Evolutionary conservation across 106 monocot genomes (phyloP).

Genomic region (Apostasia shenzhenica): DNA sequence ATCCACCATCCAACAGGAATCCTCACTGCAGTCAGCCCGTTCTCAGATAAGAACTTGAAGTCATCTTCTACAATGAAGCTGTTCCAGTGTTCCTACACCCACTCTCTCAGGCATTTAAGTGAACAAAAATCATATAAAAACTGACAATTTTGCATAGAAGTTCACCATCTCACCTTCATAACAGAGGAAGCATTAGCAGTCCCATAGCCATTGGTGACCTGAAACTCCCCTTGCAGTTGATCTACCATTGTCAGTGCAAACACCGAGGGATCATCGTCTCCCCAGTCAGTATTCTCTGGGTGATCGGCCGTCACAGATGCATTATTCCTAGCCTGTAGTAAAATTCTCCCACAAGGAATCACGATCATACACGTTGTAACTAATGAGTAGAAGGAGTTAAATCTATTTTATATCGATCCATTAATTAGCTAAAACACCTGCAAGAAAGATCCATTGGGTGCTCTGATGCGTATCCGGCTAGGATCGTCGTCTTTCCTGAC

Average conservation of each 20-base stretch:
- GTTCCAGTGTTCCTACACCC: conserved; percentile 53
- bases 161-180: conserved; percentile 24
- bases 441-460: conserved; percentile 57
- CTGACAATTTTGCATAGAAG: not conserved
- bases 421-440: conserved; percentile 20
- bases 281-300: conserved; percentile 38
- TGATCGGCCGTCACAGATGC: conserved; percentile 43
- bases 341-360: too few species aligned
- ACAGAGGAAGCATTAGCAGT: conserved; percentile 23
- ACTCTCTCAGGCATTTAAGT: not conserved
- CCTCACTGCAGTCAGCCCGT: conserved; percentile 58
- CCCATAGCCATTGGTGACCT: conserved; percentile 66
- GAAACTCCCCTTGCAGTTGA: conserved; percentile 45
- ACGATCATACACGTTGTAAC: too few species aligned
- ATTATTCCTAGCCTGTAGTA: conserved; percentile 15
- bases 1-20: conserved; percentile 98
- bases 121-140: too few species aligned
- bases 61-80: conserved; percentile 64
- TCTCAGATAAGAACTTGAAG: conserved; percentile 53
- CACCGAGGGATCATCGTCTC: conserved; percentile 62
- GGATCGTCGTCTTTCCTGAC: conserved; percentile 24
- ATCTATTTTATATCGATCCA: not conserved
- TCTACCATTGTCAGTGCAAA: conserved; percentile 31
- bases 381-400: not conserved
- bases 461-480: conserved; percentile 38